Conservation (phyloP, 768 basidiomycete species). For the Rhizopogon vinicolor region DNA sequence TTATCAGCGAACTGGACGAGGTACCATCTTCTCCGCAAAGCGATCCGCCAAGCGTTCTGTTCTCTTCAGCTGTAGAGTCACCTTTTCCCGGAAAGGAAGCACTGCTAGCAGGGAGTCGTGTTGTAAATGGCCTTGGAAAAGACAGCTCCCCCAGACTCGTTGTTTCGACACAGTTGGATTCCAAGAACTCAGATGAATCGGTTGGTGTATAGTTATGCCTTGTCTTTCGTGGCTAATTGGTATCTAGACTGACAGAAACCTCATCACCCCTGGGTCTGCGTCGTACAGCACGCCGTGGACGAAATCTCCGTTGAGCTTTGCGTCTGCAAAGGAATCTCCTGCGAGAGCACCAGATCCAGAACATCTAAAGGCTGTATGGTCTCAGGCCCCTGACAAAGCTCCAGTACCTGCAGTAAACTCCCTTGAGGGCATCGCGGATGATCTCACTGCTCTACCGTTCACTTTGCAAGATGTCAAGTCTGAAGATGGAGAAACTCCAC, state of each 20-base stretch:
- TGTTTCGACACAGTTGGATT: conserved; percentile 34
- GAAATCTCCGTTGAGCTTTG: conserved; percentile 44
- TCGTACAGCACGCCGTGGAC: conserved; percentile 44
- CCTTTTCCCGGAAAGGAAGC: conserved; percentile 6
- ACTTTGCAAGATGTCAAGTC: conserved; percentile 83
- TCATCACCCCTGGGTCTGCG: conserved; percentile 41
- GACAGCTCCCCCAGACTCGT: conserved; percentile 11
- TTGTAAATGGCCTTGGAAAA: conserved; percentile 10
- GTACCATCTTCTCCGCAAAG: conserved; percentile 2
- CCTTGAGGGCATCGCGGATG: conserved; percentile 79
- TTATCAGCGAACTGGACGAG: conserved; percentile 69
- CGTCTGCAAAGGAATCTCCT: conserved; percentile 59
- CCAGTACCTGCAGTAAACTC: conserved; percentile 69
- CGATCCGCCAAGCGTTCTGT: conserved; percentile 20
- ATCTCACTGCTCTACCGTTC: conserved; percentile 74
- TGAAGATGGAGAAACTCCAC: conserved; percentile 79
- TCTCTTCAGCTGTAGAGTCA: conserved; percentile 14
- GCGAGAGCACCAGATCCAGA: conserved; percentile 75
- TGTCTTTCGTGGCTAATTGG: conserved; percentile 10
- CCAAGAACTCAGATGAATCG: conserved; percentile 49
- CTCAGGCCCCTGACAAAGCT: conserved; percentile 70
- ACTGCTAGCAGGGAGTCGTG: conserved; percentile 5
- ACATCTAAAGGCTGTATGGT: conserved; percentile 82
- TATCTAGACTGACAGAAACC: conserved; percentile 37
- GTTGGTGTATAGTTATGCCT: conserved; percentile 32